Evolutionary conservation across 1,139 yeast genomes (phyloP).

Genomic region (Pichia sp.): DNA sequence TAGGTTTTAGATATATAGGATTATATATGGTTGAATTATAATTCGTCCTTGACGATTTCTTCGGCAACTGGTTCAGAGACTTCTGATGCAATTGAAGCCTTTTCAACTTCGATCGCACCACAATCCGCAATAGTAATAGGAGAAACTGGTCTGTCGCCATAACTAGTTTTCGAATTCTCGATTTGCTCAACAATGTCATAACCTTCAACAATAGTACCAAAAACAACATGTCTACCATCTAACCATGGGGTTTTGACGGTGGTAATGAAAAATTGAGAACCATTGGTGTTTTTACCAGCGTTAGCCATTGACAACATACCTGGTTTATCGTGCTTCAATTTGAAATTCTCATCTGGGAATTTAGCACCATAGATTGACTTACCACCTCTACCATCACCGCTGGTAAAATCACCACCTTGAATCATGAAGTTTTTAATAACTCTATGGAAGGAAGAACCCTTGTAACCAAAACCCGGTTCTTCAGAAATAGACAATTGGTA

Average conservation of each 20-base stretch:
- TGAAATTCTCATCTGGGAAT: constrained; percentile 50
- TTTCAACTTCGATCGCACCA: constrained; percentile 27
- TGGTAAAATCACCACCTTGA: constrained; percentile 57
- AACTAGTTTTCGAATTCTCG: constrained; percentile 42
- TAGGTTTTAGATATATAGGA: not conserved
- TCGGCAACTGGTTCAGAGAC: constrained; percentile 5
- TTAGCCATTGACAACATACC: constrained; percentile 56
- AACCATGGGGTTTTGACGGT: constrained; percentile 51
- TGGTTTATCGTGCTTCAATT: constrained; percentile 49
- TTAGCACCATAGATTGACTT: constrained; percentile 50
- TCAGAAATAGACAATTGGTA: constrained; percentile 49
- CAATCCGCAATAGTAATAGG: constrained; percentile 38
- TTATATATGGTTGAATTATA: constrained; percentile 9
- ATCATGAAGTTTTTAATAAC: constrained; percentile 51
- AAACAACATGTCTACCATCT: constrained; percentile 51
- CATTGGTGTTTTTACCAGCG: constrained; percentile 52
- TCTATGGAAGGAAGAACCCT: constrained; percentile 47
- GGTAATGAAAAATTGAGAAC: constrained; percentile 55
- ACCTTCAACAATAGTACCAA: constrained; percentile 52
- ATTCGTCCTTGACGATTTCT: constrained; percentile 19
- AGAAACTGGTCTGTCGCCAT: constrained; percentile 43
- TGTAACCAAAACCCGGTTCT: constrained; percentile 46
- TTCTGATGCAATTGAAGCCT: not conserved
- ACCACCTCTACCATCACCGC: constrained; percentile 54
- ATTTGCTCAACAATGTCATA: constrained; percentile 45